Base-by-base conservation (phyloP, 1,284 basidiomycete species). In the Amylostereum areolatum region DNA sequence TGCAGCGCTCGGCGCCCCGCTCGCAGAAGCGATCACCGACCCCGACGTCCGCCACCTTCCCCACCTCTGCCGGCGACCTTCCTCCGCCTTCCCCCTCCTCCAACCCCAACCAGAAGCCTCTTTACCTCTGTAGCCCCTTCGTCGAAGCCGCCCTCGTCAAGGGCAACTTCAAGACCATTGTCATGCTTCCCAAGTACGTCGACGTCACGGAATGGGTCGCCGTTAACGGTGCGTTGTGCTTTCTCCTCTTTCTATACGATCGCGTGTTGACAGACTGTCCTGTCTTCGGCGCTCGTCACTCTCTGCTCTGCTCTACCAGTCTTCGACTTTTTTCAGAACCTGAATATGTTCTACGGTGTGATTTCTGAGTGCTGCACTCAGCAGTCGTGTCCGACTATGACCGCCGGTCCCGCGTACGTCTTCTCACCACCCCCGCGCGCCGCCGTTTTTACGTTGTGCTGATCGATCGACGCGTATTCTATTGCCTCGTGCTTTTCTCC, bases 131-230 rank as follows among this genome's bases (percentile, higher is more conserved):
- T 66, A 91, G 89, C 59, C 93, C 93, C 3, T 99, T 99, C 63
- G 93, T 96, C 47, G 94, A 97, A 62, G 92, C 94, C 1, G 93
- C 96, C 1, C 78, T 99, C 30, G 95, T 99, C 57, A 98, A 97
- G 68, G 96, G 96, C 12, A 96, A 93, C 65, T 97, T 98, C 74
- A 97, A 97, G 73, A 98, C 95, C 1, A 98, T 99, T 59, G 94
- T 98, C 36, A 91, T 94, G 71, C 80, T 97, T 34, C 97, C 97
- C 18, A 97, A 97, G 66, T 98, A 96, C 64, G 90, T 94, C 37
- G 92, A 97, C 66, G 90, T 94, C 46, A 95, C 93, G 80, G 97
- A 99, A 69, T 99, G 97, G 97, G 92, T 99, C 31, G 96, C 95
- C 1, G 89, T 97, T 52, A 97, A 98, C 64, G 79, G 94, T 97